Percentiles rank a stretch among this genome's conserved stretches.
phyloP scores from a whole-genome alignment of 1,284 basidiomycete genomes.

The Boletus smithii region DNA sequence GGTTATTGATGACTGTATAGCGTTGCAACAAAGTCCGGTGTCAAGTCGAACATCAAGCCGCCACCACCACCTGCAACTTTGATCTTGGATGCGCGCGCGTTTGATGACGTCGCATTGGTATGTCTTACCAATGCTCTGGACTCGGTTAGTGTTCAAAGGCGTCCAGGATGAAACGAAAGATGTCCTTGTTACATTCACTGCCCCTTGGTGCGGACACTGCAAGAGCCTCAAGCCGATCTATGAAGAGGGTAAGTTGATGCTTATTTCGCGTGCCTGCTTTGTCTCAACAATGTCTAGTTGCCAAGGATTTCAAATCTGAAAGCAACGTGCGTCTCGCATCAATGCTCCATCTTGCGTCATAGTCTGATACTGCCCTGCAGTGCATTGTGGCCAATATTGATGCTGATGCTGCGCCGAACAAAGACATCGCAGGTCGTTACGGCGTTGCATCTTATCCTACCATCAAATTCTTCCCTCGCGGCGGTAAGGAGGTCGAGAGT shows the following conservation, averaged over 20 bases:
- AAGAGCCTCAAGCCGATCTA: slow-evolving; percentile 85
- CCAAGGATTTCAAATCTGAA: slow-evolving; percentile 76
- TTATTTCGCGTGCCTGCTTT: background rate
- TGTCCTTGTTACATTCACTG: slow-evolving; percentile 89
- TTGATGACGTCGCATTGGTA: slow-evolving; percentile 73
- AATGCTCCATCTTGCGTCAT: background rate
- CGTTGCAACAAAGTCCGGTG: slow-evolving; percentile 70
- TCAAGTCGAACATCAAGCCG: slow-evolving; percentile 83
- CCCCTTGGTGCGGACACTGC: slow-evolving; percentile 88
- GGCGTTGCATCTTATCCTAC: slow-evolving; percentile 82
- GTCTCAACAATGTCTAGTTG: slow-evolving; percentile 46
- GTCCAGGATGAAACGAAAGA: slow-evolving; percentile 70
- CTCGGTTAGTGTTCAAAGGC: slow-evolving; percentile 4
- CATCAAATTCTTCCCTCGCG: slow-evolving; percentile 92
- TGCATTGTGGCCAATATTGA: slow-evolving; percentile 90
- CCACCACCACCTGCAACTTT: slow-evolving; percentile 75
- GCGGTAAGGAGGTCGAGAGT: slow-evolving; percentile 51
- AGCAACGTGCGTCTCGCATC: slow-evolving; percentile 50
- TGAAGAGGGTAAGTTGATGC: slow-evolving; percentile 52
- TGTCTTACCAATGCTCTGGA: slow-evolving; percentile 20
- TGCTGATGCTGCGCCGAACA: slow-evolving; percentile 82
- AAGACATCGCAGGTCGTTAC: slow-evolving; percentile 71
- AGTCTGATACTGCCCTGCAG: slow-evolving; percentile 37
- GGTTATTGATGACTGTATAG: slow-evolving; percentile 38
- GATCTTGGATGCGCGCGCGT: slow-evolving; percentile 69